These are phyloP conservation scores for Juglanconis sp. DNA, from an alignment of 2,329 filamentous ascomycete genomes.

Conservation along the genomic window DNA sequence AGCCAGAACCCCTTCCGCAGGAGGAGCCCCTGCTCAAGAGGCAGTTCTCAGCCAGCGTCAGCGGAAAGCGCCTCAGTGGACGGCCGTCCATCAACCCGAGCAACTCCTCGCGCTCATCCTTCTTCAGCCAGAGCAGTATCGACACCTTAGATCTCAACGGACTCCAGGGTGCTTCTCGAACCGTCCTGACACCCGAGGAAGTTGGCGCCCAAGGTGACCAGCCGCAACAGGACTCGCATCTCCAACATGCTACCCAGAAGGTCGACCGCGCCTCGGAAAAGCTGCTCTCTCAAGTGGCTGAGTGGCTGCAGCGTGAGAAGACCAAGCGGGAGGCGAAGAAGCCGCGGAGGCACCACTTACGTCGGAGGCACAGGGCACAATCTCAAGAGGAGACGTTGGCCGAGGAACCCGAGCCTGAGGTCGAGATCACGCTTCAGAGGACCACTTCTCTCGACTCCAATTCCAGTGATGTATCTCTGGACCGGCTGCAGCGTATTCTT, in stretches of 20 bases:
- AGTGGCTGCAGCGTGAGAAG: constrained; percentile 83
- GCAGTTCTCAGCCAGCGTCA: constrained; percentile 41
- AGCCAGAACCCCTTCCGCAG: constrained; percentile 41
- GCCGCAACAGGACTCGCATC: constrained; percentile 19
- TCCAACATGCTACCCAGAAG: constrained; percentile 28
- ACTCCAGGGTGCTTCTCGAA: constrained; percentile 24
- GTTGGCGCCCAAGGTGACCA: constrained; percentile 7
- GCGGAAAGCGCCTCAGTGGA: constrained; percentile 42
- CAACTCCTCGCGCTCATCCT: constrained; percentile 43
- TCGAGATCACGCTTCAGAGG: constrained; percentile 28
- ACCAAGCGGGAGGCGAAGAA: constrained; percentile 59
- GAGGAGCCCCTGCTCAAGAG: constrained; percentile 39
- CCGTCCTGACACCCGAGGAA: constrained; percentile 27
- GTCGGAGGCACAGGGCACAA: constrained; percentile 38
- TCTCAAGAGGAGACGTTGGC: constrained; percentile 25
- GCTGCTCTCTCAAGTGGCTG: constrained; percentile 69
- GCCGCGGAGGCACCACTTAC: constrained; percentile 41
- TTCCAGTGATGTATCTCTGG: constrained; percentile 69
- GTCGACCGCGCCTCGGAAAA: constrained; percentile 44
- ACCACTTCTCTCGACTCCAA: constrained; percentile 62
- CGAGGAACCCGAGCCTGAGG: constrained; percentile 11
- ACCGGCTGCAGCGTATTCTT: constrained; percentile 76
- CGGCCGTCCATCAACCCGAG: constrained; percentile 33
- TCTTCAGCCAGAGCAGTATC: constrained; percentile 35
- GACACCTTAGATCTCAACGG: constrained; percentile 27